Percentiles rank a stretch among this genome's conserved stretches.
These are phyloP conservation scores for Daldinia eschscholtzii DNA, from an alignment of 2,329 filamentous ascomycete genomes.

Conservation along the genomic window DNA sequence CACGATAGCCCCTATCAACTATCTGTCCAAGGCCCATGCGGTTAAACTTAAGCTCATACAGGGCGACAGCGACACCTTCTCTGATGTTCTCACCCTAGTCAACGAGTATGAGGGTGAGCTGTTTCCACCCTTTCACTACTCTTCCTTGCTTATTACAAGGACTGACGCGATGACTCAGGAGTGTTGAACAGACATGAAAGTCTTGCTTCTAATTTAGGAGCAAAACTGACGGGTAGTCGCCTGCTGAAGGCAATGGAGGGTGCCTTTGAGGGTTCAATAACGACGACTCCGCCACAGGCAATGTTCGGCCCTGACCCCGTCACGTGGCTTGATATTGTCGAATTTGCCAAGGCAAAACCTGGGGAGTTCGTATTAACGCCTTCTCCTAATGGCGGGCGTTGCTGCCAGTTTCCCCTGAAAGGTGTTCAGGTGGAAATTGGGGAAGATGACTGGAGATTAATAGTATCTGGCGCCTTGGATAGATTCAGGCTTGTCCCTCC, in stretches of 20 bases:
- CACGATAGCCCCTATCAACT: conserved; percentile 63
- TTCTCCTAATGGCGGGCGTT: conserved; percentile 74
- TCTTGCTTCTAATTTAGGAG: conserved; percentile 86
- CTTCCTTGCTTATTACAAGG: conserved; percentile 17
- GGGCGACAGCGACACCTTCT: conserved; percentile 74
- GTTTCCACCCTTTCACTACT: conserved; percentile 11
- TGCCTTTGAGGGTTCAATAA: conserved; percentile 85
- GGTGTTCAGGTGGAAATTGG: conserved; percentile 86
- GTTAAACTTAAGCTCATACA: conserved; percentile 65
- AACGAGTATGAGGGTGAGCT: conserved; percentile 78
- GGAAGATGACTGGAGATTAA: conserved; percentile 88
- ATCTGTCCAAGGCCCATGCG: conserved; percentile 61
- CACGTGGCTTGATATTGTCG: conserved; percentile 87
- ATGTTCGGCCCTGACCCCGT: conserved; percentile 67
- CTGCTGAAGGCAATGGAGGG: conserved; percentile 88
- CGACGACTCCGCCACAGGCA: conserved; percentile 65
- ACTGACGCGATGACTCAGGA: conserved; percentile 58
- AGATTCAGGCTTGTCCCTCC: conserved; percentile 78
- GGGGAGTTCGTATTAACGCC: conserved; percentile 81
- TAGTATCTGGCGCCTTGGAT: conserved; percentile 84
- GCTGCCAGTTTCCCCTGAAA: conserved; percentile 86
- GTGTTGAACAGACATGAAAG: conserved; percentile 88
- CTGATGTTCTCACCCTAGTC: conserved; percentile 78
- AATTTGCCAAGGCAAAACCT: conserved; percentile 84
- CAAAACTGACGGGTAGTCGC: conserved; percentile 83